Evolutionary conservation across 208 protist genomes (phyloP).

Genomic region (Eutreptiella sp.): DNA sequence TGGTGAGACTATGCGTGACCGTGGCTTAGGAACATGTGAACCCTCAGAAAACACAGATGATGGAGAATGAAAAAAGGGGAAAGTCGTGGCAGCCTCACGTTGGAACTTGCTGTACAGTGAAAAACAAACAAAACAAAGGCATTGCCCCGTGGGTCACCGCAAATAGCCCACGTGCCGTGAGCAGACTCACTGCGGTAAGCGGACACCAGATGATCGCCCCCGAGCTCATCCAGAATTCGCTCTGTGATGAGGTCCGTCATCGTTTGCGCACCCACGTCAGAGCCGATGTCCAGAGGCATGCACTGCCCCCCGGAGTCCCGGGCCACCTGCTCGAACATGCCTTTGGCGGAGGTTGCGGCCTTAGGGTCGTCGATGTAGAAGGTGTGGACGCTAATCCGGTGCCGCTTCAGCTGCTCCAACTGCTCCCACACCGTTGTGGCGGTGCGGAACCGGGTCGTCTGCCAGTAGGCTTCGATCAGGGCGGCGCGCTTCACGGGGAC

Average conservation of each 20-base stretch:
- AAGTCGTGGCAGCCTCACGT: no score
- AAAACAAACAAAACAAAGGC: neutral
- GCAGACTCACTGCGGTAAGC: conserved; percentile 4
- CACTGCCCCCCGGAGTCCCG: neutral
- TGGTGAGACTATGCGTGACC: no score
- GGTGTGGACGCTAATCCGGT: conserved; percentile 2
- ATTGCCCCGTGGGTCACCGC: neutral
- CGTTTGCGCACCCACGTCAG: neutral
- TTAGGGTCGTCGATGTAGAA: neutral
- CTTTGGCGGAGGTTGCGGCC: no score
- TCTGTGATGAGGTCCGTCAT: neutral
- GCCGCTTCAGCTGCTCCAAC: neutral
- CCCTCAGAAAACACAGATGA: no score
- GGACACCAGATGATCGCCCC: neutral
- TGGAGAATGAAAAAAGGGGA: no score
- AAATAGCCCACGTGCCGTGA: neutral
- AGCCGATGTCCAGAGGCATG: neutral
- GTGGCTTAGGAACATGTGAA: no score
- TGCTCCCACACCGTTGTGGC: conserved; percentile 1
- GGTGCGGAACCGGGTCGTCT: no score
- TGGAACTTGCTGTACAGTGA: neutral
- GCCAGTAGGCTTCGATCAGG: no score
- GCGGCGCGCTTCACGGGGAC: no score
- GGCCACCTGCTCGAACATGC: conserved; percentile 11
- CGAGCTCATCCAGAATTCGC: conserved; percentile 4